Conservation (phyloP, 2,329 filamentous ascomycete species). For the Byssoonygena ceratinophila region DNA sequence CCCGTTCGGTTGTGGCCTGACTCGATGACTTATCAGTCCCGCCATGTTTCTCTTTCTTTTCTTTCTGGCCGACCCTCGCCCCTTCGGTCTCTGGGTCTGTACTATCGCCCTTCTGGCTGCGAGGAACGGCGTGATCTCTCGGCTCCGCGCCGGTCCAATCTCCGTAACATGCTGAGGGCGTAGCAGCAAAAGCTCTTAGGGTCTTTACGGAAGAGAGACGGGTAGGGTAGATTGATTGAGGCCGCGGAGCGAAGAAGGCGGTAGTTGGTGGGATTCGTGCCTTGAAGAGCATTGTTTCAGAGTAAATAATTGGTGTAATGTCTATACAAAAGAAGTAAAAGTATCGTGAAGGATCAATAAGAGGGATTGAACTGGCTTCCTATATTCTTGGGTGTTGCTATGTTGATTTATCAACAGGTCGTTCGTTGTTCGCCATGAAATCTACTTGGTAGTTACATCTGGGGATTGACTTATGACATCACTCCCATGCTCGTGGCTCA, state of each 20-base stretch:
- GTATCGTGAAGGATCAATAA: neutral
- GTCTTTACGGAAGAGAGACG: neutral
- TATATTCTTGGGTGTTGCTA: neutral
- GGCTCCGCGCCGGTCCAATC: constrained; percentile 28
- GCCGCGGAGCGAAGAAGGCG: neutral
- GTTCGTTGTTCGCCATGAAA: neutral
- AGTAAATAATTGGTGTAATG: no score
- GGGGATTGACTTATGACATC: neutral
- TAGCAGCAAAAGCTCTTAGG: neutral
- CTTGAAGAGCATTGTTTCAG: constrained; percentile 3
- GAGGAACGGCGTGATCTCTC: constrained; percentile 28
- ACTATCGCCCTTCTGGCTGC: constrained; percentile 24
- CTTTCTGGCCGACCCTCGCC: constrained; percentile 24
- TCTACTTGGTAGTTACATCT: neutral
- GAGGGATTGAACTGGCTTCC: neutral
- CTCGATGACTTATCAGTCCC: constrained; percentile 29
- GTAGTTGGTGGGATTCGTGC: neutral
- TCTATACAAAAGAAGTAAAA: neutral
- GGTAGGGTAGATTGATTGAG: neutral
- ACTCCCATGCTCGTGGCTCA: neutral
- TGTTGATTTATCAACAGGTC: neutral
- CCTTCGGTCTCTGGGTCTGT: constrained; percentile 27
- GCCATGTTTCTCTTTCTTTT: constrained; percentile 23
- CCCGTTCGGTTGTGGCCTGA: constrained; percentile 33
- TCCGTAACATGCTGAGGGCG: neutral